Base-by-base conservation (phyloP, 73 alveolate genomes). In the Paramecium tetraurelia region DNA sequence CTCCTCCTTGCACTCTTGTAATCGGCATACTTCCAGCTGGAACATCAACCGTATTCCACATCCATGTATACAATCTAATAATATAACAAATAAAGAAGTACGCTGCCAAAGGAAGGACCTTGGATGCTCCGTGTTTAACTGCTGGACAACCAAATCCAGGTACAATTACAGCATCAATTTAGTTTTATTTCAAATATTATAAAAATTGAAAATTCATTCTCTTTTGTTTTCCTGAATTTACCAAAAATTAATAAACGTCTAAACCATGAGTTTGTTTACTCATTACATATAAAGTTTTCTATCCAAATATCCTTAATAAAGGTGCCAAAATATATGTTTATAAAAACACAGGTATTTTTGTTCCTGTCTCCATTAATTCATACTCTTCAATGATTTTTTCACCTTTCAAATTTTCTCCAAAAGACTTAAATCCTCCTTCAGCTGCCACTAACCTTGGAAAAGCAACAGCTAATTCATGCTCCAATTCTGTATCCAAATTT, bases 131-230 rank as follows among this genome's bases (percentile, higher is more conserved):
- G 92, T 93, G 96, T 10, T 27, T 43, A 58, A 92, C 93, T 14
- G 96, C 96, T 43, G 92, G 92, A 10, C 77, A 14, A 20, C 92
- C 95, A 77, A 76, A 75, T 14, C 85, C 86, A 9, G 96, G 96
- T 21, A 93, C 84, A 33, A 93, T 93, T 50, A 92, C 48, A 50
- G 95, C 96, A 92, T 93, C 93, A 18, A 93, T 46, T 5, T 63
- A 50, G 2, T 40, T 4, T 16, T 5, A 84, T 22, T 89, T 83
- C 44, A 89, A 27, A 38, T 59, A 70, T 53, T 63, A 70, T 18
- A 89, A 21, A 24, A 63, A 69, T 70, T 71, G 7, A n/a, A 22
- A 22, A 36, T 63, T 44, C 20, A 71, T 40, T 12, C 53, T 22
- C 50, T 72, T 48, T 16, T 70, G 21, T 44, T 71, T 41, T 11